phyloP scores from a whole-genome alignment of 1,284 basidiomycete genomes.

The Tetrapyrgos nigripes region DNA sequence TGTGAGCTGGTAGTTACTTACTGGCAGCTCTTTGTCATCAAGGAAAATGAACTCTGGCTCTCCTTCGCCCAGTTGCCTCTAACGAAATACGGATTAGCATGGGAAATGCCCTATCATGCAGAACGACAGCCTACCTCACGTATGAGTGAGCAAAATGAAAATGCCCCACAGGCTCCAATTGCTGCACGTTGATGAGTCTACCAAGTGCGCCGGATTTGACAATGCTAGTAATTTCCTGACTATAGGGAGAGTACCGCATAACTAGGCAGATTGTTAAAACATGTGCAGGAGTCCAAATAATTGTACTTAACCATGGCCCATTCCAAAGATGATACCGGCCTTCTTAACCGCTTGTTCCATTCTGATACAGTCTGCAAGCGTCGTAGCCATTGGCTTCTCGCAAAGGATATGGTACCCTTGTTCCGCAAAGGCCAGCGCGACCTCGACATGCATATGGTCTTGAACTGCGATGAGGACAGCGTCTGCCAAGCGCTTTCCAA shows the following conservation, averaged over 20 bases:
- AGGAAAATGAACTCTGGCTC: slow-evolving; percentile 72
- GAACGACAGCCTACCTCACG: too few relatives aligned
- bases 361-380: slow-evolving; percentile 70
- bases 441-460: slow-evolving; percentile 78
- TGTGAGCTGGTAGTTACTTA: slow-evolving; percentile 40
- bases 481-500: slow-evolving; percentile 77
- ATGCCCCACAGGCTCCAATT: slow-evolving; percentile 80
- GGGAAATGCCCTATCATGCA: too few relatives aligned
- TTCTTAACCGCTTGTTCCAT: slow-evolving; percentile 78
- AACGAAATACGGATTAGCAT: too few relatives aligned
- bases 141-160: slow-evolving; percentile 88
- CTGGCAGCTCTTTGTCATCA: slow-evolving; percentile 93
- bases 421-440: slow-evolving; percentile 73
- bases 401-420: slow-evolving; percentile 89
- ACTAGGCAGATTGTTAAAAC: slow-evolving; percentile 51
- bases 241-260: slow-evolving; percentile 86
- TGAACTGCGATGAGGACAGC: slow-evolving; percentile 82
- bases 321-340: slow-evolving; percentile 78
- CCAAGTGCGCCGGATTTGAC: slow-evolving; percentile 77
- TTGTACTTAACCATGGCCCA: slow-evolving; percentile 74
- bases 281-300: not conserved
- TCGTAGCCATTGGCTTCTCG: slow-evolving; percentile 91
- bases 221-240: slow-evolving; percentile 69
- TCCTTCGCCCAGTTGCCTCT: slow-evolving; percentile 84
- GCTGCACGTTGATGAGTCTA: slow-evolving; percentile 79